Evolutionary conservation across 2,329 filamentous ascomycete genomes (phyloP), one percentile per base, ranked within the genome.

Genomic region (Colletotrichum chlorophyti): DNA sequence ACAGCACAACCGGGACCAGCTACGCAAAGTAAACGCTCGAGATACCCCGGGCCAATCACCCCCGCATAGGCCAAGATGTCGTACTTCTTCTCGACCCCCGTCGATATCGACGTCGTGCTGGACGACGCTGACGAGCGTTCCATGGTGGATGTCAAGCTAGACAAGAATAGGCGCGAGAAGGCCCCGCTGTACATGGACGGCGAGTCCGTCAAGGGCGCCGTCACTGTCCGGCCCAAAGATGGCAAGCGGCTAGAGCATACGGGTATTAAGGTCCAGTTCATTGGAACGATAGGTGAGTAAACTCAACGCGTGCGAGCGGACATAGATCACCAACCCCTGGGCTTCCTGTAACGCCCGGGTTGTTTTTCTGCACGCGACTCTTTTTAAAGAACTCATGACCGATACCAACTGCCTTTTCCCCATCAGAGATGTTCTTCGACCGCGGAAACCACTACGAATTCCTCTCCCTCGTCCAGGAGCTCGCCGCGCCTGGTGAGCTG

Each of bases 371-470:
- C 31, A 14, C n/a, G 19, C 38, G 12, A 24, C 31, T 55, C 14
- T 10, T 17, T 15, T 64, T 12, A 61, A 35, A 51, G 42, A 43
- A 17, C 52, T 38, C 15, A 38, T 37, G 24, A 12, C 17, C 37
- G 19, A 27, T 48, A 42, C 52, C 60, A 40, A 63, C 61, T 27
- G 40, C 34, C n/a, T n/a, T 47, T n/a, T 57, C 54, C 32, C 62
- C 29, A 4, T 15, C 14, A 96, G 95, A 99, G 76, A 99, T 99
- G 95, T 99, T 98, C 85, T 99, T 97, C 76, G 95, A 99, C 75
- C 91, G 95, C 71, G 94, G 94, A 68, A 99, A 97, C 75, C 95
- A 98, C 80, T 97, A 99, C 82, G 95, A 99, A 78, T 99, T 99
- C 77, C 89, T 99, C 60, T 97, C 93, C 31, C 86, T 98, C 24